Evolutionary conservation across 2,329 filamentous ascomycete species (phyloP).

Genomic region (Graphilbum sp.): DNA sequence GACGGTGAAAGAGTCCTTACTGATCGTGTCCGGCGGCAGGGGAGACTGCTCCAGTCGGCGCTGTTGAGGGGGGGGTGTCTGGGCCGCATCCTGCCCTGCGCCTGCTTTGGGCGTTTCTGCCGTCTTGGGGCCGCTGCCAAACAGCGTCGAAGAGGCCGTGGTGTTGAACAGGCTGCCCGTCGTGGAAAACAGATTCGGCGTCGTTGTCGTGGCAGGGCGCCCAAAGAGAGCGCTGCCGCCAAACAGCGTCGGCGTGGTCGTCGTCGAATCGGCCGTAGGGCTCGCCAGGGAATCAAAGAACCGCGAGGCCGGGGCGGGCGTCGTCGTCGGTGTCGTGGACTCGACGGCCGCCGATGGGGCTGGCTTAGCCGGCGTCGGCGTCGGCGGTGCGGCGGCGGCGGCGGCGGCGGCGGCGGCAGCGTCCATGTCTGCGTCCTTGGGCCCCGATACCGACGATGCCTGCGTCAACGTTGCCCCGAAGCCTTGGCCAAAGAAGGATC

Average conservation of each 20-base stretch:
- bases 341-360: conserved; percentile 4
- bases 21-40: conserved; percentile 38
- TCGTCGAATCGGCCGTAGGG: background rate
- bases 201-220: background rate
- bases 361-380: too few species aligned
- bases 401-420: conserved; percentile 14
- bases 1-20: conserved; percentile 31
- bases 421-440: conserved; percentile 36
- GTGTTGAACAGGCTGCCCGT: conserved; percentile 3
- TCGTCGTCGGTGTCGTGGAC: conserved; percentile 12
- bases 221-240: conserved; percentile 4
- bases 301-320: conserved; percentile 10
- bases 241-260: background rate
- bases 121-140: conserved; percentile 1
- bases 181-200: background rate
- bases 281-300: conserved; percentile 9
- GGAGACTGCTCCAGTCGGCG: conserved; percentile 14
- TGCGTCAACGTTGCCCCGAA: conserved; percentile 44
- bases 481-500: conserved; percentile 44
- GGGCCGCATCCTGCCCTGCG: too few species aligned
- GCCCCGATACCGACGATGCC: too few species aligned
- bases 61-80: background rate
- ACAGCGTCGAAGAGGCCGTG: background rate
- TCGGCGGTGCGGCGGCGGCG: too few species aligned
- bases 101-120: background rate